Conservation (phyloP, 805 yeast species). For the Saitoella complicata region DNA sequence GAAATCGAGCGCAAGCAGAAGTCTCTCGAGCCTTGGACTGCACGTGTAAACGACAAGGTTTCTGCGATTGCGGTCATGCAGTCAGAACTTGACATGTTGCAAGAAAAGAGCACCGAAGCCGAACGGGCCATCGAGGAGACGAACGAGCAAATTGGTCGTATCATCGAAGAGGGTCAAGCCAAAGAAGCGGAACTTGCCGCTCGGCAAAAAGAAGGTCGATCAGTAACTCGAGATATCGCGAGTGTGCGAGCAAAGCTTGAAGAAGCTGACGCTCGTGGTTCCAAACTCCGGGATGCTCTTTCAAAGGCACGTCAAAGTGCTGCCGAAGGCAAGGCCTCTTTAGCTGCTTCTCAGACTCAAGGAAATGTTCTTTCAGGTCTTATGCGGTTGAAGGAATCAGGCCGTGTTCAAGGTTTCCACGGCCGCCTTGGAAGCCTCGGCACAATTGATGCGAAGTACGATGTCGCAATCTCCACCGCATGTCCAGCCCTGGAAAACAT, state of each 20-base stretch:
- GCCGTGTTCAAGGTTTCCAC: conserved; percentile 69
- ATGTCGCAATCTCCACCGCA: conserved; percentile 88
- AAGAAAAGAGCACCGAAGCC: conserved; percentile 29
- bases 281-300: conserved; percentile 16
- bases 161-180: conserved; percentile 32
- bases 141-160: conserved; percentile 28
- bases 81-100: conserved; percentile 46
- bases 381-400: conserved; percentile 53
- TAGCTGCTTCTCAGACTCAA: conserved; percentile 45
- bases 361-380: conserved; percentile 58
- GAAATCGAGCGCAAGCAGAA: conserved; percentile 49
- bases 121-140: conserved; percentile 31
- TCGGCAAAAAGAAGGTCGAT: too few species aligned
- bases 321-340: conserved; percentile 47
- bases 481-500: conserved; percentile 80
- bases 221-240: too few species aligned
- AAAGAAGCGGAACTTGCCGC: conserved; percentile 15
- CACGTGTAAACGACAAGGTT: conserved; percentile 43
- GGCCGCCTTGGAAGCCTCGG: conserved; percentile 91
- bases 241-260: too few species aligned
- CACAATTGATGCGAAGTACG: conserved; percentile 73
- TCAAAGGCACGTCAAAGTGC: conserved; percentile 42
- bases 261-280: too few species aligned
- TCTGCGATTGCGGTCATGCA: conserved; percentile 48
- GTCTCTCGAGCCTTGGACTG: conserved; percentile 71